phyloP scores from a whole-genome alignment of 140 eudicot genomes.

The Anethum foeniculum region DNA sequence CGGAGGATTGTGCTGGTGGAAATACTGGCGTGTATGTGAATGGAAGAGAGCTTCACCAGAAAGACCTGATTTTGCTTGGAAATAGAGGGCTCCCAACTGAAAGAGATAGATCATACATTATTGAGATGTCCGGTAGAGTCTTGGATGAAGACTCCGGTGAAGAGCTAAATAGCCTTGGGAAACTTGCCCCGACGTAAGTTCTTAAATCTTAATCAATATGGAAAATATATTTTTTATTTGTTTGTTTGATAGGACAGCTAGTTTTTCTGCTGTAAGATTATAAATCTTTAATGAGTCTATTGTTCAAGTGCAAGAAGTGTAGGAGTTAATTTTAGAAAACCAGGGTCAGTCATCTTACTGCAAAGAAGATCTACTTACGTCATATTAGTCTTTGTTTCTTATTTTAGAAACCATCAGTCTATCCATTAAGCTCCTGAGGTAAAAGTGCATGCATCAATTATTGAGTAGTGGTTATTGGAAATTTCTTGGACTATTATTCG shows the following conservation, averaged over 20 bases:
- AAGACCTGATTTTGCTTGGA: conserved; percentile 61
- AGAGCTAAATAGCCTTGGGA: conserved; percentile 87
- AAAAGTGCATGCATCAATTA: no score
- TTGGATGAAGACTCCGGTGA: conserved; percentile 80
- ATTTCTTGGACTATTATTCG: not conserved
- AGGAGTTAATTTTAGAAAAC: not conserved
- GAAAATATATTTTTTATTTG: not conserved
- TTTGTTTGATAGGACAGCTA: not conserved
- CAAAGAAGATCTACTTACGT: not conserved
- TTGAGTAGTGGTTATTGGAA: not conserved
- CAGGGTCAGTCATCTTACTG: not conserved
- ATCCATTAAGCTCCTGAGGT: not conserved
- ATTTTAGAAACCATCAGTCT: not conserved
- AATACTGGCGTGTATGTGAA: conserved; percentile 77
- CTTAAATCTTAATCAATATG: not conserved
- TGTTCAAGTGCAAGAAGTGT: not conserved
- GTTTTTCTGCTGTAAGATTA: not conserved
- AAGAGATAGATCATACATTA: conserved; percentile 60
- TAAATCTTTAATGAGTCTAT: not conserved
- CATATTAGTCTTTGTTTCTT: not conserved
- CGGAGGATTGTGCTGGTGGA: conserved; percentile 81
- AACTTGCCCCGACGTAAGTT: conserved; percentile 96
- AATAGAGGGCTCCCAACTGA: conserved; percentile 80
- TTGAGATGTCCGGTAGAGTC: conserved; percentile 91
- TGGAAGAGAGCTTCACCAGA: conserved; percentile 92